Evolutionary conservation across 768 basidiomycete genomes (phyloP).

Genomic region (Naganishia kalamii): DNA sequence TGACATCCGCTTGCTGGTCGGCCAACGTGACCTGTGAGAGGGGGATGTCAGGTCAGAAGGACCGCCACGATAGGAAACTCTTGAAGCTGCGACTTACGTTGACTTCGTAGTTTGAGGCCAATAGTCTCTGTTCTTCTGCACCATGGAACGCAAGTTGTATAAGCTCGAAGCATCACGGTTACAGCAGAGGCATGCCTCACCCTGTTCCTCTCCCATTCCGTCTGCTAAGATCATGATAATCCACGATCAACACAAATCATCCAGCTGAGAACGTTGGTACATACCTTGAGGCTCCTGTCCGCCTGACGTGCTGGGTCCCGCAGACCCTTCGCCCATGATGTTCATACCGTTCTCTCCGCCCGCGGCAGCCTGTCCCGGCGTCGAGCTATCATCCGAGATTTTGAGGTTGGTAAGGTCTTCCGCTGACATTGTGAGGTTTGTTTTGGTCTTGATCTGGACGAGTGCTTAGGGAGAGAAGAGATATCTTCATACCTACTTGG

Average conservation of each 20-base stretch:
- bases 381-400: constrained; percentile 4
- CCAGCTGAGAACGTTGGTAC: background rate
- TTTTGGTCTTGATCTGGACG: background rate
- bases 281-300: background rate
- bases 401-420: constrained; percentile 11
- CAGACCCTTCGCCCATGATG: background rate
- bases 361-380: background rate
- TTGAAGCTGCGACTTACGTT: constrained; percentile 11
- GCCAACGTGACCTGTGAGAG: constrained; percentile 76
- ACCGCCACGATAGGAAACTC: background rate
- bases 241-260: background rate
- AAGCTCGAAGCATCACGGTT: background rate
- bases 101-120: constrained; percentile 19
- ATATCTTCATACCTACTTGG: background rate
- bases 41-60: background rate
- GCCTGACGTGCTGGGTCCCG: background rate
- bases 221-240: background rate
- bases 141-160: no score
- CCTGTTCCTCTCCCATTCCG: background rate
- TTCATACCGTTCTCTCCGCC: background rate
- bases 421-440: background rate
- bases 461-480: background rate
- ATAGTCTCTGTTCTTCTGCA: constrained; percentile 3
- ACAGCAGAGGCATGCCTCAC: background rate
- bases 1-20: constrained; percentile 89